Base-by-base conservation (phyloP, 2,329 filamentous ascomycete species). In the Fusarium sp. region DNA sequence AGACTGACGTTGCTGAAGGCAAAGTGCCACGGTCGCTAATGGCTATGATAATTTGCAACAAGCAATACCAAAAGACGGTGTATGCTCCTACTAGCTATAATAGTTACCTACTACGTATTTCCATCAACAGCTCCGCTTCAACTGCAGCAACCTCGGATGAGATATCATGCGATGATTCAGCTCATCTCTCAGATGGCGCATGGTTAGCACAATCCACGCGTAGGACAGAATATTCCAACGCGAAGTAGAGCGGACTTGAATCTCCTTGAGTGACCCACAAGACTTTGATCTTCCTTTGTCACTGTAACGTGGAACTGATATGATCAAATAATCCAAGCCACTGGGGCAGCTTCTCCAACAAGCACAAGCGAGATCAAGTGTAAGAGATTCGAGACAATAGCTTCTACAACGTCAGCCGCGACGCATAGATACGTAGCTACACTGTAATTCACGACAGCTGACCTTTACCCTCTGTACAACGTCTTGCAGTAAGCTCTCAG, bases 41-140 rank as follows among this genome's bases (percentile, higher is more conserved):
- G 36, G 34, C 57, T 10, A 17, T 39, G 34, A 21, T 60, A 36
- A 52, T 48, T 47, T 45, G n/a, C 19, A 32, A 15, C 28, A 45
- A 40, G 21, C 20, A 51, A 44, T 45, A 49, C 26, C 24, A 58
- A 58, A 64, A 65, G 54, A 72, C 70, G 70, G 68, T 71, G 68
- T 70, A 51, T 54, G n/a, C 30, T 8, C 21, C 15, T 32, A 32
- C 28, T 32, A 32, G 28, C 28, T 15, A 15, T 32, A 6, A 14
- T 32, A 32, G 15, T 17, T n/a, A 10, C 34, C 19, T 36, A 32
- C 34, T n/a, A 10, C 34, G n/a, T 36, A 36, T 19, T 36, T n/a
- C 32, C 17, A 36, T 36, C n/a, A 11, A n/a, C n/a, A 36, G 8
- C 17, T 36, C 34, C 34, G 34, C 34, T 17, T n/a, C 34, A 28